These are phyloP conservation scores for Cyclotella baltica DNA, from an alignment of 108 stramenopile species.

Conservation along the genomic window DNA sequence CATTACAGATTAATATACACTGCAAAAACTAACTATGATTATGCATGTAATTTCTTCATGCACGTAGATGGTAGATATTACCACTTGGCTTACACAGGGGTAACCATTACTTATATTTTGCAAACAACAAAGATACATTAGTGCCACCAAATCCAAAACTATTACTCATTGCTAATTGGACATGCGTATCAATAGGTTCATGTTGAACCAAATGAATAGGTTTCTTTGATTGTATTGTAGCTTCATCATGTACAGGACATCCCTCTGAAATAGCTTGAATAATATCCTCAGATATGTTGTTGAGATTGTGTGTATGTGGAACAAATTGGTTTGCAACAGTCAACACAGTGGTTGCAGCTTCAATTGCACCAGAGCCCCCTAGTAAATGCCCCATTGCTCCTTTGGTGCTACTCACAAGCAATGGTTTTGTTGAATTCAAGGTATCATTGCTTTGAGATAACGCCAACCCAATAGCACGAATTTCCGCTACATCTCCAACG, in stretches of 20 bases:
- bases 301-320: conserved; percentile 90
- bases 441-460: conserved; percentile 29
- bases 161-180: conserved; percentile 82
- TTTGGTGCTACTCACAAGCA: conserved; percentile 92
- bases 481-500: conserved; percentile 93
- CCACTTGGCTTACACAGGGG: too few species aligned
- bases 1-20: too few species aligned
- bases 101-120: conserved; percentile 12
- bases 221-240: background rate
- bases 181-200: conserved; percentile 28
- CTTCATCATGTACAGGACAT: conserved; percentile 13
- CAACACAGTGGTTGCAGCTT: conserved; percentile 89
- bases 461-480: conserved; percentile 72
- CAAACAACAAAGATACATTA: conserved; percentile 93
- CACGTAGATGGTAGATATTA: too few species aligned
- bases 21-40: too few species aligned
- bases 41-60: too few species aligned
- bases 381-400: conserved; percentile 96
- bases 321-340: conserved; percentile 65
- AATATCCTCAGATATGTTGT: conserved; percentile 36
- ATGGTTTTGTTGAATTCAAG: conserved; percentile 1
- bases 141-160: conserved; percentile 99
- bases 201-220: conserved; percentile 53
- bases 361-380: conserved; percentile 97
- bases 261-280: conserved; percentile 9